A percentile compares a stretch with the other conserved stretches of the same genome.
These are phyloP conservation scores for Smittium culicis DNA, from an alignment of 371 early-diverging fungal species.

Conservation along the genomic window DNA sequence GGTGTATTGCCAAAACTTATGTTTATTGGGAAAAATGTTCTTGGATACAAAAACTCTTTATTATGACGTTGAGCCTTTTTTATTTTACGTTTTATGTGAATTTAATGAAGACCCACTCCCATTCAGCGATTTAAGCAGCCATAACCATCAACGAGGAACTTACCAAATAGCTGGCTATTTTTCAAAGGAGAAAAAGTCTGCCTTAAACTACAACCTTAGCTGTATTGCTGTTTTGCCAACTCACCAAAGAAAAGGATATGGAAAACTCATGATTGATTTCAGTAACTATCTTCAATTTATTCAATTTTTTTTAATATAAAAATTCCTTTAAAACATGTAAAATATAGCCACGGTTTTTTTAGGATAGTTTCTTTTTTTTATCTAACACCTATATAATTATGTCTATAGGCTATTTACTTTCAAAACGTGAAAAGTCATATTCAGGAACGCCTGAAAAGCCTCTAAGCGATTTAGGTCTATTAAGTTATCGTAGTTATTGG, in stretches of 20 bases:
- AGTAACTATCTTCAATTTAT: too few relatives aligned
- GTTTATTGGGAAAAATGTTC: constrained; percentile 88
- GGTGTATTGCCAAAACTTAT: constrained; percentile 86
- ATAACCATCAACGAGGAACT: too few relatives aligned
- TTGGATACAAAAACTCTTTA: constrained; percentile 98
- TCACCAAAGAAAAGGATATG: constrained; percentile 96
- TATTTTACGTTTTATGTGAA: constrained; percentile 91
- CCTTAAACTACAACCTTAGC: constrained; percentile 96
- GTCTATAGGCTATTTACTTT: constrained; percentile 91
- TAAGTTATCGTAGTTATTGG: constrained; percentile 96
- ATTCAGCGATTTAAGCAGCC: too few relatives aligned
- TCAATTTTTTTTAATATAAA: too few relatives aligned
- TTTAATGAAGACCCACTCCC: constrained; percentile 56
- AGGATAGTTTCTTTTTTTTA: too few relatives aligned
- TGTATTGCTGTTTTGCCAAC: constrained; percentile 98
- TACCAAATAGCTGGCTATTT: constrained; percentile 97
- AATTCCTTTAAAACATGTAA: too few relatives aligned
- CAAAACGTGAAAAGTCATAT: constrained; percentile 77
- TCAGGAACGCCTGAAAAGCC: constrained; percentile 99
- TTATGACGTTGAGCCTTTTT: constrained; percentile 98
- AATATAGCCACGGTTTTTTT: too few relatives aligned
- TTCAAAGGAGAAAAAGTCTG: constrained; percentile 95
- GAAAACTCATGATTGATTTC: constrained; percentile 93
- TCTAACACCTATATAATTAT: too few relatives aligned
- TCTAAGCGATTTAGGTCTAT: constrained; percentile 92